These are phyloP conservation scores for Colletotrichum filicis DNA, from an alignment of 2,329 filamentous ascomycete species.

Conservation along the genomic window DNA sequence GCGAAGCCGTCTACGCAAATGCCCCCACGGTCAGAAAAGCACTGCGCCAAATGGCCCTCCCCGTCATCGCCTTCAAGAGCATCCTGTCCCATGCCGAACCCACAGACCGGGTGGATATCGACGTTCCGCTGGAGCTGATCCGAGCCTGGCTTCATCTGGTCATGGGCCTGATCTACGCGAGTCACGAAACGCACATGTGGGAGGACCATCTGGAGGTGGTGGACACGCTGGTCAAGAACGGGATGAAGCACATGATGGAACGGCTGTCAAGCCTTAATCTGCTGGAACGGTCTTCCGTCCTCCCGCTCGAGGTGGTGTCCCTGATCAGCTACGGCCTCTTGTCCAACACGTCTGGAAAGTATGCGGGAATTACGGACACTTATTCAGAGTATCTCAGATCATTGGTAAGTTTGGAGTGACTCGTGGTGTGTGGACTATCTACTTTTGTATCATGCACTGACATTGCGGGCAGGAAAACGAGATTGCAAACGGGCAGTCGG, in stretches of 20 bases:
- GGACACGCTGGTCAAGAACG: slow-evolving; percentile 44
- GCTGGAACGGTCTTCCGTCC: slow-evolving; percentile 48
- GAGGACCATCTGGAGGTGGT: slow-evolving; percentile 44
- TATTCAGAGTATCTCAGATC: slow-evolving; percentile 55
- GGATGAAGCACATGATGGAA: slow-evolving; percentile 50
- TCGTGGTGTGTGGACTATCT: background rate
- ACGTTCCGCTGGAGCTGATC: slow-evolving; percentile 49
- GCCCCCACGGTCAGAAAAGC: slow-evolving; percentile 22
- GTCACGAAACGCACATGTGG: slow-evolving; percentile 39
- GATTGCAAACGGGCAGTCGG: slow-evolving; percentile 51
- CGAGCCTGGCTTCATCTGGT: slow-evolving; percentile 55
- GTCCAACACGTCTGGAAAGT: slow-evolving; percentile 49
- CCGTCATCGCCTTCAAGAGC: slow-evolving; percentile 38
- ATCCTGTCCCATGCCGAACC: slow-evolving; percentile 36
- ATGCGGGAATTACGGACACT: slow-evolving; percentile 51
- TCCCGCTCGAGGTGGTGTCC: slow-evolving; percentile 55
- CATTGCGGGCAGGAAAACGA: slow-evolving; percentile 47
- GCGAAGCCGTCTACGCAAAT: slow-evolving; percentile 25
- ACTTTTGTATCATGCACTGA: slow-evolving; percentile 35
- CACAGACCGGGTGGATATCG: slow-evolving; percentile 36
- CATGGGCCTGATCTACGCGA: slow-evolving; percentile 47
- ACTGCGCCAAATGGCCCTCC: slow-evolving; percentile 22
- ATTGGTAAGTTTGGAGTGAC: slow-evolving; percentile 45
- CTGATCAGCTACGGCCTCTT: slow-evolving; percentile 52
- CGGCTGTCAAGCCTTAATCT: slow-evolving; percentile 45